phyloP scores from a whole-genome alignment of 1,284 basidiomycete species.

The Ceratobasidium papillatum region DNA sequence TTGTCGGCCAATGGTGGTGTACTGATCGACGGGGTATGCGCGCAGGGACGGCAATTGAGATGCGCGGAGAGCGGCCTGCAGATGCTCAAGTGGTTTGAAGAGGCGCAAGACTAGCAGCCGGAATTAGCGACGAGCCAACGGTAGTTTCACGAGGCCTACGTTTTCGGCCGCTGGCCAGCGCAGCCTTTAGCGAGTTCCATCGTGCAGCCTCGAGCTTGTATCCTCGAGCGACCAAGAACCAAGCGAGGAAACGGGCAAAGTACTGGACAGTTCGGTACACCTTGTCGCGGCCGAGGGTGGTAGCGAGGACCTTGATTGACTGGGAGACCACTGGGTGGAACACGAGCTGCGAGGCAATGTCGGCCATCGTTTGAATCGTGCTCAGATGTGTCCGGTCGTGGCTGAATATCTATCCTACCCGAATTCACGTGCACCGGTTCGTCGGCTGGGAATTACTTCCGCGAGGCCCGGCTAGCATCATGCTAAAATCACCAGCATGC shows the following conservation, averaged over 20 bases:
- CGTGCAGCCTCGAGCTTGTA: slow-evolving; percentile 70
- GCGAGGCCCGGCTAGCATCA: not conserved
- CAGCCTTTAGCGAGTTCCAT: slow-evolving; percentile 82
- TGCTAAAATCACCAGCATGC: not conserved
- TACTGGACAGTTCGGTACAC: slow-evolving; percentile 94
- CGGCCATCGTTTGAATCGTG: slow-evolving; percentile 43
- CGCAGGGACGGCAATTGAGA: slow-evolving; percentile 56
- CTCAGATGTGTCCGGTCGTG: not conserved
- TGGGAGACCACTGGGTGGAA: slow-evolving; percentile 84
- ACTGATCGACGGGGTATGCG: slow-evolving; percentile 72
- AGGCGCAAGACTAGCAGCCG: slow-evolving; percentile 79
- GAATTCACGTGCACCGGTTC: slow-evolving; percentile 32
- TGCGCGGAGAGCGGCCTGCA: slow-evolving; percentile 91
- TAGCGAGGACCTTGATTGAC: slow-evolving; percentile 77
- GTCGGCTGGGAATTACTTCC: not conserved
- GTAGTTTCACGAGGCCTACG: slow-evolving; percentile 58
- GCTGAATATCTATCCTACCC: slow-evolving; percentile 2
- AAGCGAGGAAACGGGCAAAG: slow-evolving; percentile 89
- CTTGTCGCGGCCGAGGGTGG: slow-evolving; percentile 91
- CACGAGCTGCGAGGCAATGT: slow-evolving; percentile 73
- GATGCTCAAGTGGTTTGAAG: slow-evolving; percentile 93
- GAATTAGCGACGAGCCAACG: not conserved
- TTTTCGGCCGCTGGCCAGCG: slow-evolving; percentile 81
- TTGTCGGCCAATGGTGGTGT: slow-evolving; percentile 85
- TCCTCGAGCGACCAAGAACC: slow-evolving; percentile 74